phyloP scores from a whole-genome alignment of 768 basidiomycete genomes.

The Boletus speciosus region DNA sequence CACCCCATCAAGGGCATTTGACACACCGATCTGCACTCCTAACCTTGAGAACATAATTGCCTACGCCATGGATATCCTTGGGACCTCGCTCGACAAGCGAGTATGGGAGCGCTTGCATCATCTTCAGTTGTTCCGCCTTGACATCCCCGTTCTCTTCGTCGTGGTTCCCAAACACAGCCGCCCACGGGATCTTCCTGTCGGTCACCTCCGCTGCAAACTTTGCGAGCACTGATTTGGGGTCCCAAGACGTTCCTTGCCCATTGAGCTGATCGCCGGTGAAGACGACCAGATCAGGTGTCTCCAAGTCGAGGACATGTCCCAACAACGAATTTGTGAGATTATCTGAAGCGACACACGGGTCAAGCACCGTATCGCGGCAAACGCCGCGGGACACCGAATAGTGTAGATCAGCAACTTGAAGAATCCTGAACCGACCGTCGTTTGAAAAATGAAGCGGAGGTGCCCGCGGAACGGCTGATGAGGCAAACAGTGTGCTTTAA shows the following conservation, averaged over 20 bases:
- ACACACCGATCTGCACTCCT: conserved; percentile 80
- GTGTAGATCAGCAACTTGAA: conserved; percentile 93
- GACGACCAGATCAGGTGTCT: conserved; percentile 88
- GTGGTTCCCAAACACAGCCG: conserved; percentile 93
- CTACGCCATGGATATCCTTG: conserved; percentile 79
- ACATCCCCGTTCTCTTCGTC: conserved; percentile 69
- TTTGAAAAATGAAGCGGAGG: conserved; percentile 79
- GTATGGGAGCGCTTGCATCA: conserved; percentile 81
- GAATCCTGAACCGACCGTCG: conserved; percentile 82
- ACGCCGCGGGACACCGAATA: conserved; percentile 76
- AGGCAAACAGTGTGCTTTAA: not conserved
- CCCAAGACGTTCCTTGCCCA: conserved; percentile 88
- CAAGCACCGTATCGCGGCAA: conserved; percentile 67
- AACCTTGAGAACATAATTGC: conserved; percentile 88
- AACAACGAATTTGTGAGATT: conserved; percentile 75
- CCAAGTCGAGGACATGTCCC: conserved; percentile 62
- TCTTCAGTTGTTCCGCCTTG: conserved; percentile 61
- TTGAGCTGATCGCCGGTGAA: conserved; percentile 94
- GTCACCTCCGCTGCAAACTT: conserved; percentile 83
- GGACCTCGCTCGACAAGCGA: conserved; percentile 81
- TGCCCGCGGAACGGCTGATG: conserved; percentile 61
- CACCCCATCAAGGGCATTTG: not conserved
- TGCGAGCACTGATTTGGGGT: conserved; percentile 79
- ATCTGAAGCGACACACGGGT: conserved; percentile 63
- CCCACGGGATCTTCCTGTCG: conserved; percentile 80